phyloP scores from a whole-genome alignment of 108 stramenopile species.

The Asterionellopsis glacialis region DNA sequence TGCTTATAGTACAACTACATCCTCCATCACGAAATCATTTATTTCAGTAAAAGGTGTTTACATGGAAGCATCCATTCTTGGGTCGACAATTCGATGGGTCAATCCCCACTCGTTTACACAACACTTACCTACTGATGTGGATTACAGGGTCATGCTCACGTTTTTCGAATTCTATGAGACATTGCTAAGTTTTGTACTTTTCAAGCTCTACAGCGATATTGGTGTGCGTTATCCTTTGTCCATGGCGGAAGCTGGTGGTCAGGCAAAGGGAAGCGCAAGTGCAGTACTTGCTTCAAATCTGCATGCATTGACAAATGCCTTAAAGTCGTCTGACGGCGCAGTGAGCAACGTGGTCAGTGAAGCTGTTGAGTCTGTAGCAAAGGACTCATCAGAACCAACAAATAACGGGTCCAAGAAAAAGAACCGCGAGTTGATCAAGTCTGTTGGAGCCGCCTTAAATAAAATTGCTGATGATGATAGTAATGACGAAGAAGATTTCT shows the following conservation, averaged over 20 bases:
- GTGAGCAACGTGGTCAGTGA: conserved; percentile 61
- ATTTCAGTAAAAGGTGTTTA: conserved; percentile 98
- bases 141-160: conserved; percentile 97
- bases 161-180: conserved; percentile 99
- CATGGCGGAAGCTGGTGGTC: conserved; percentile 40
- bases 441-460: conserved; percentile 68
- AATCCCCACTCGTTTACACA: conserved; percentile 96
- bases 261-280: conserved; percentile 48
- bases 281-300: conserved; percentile 68
- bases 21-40: conserved; percentile 90
- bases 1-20: conserved; percentile 82
- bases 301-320: conserved; percentile 46
- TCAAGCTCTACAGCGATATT: conserved; percentile 88
- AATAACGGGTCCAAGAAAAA: conserved; percentile 40
- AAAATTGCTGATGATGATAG: conserved; percentile 44
- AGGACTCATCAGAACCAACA: conserved; percentile 8
- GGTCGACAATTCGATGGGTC: conserved; percentile 85
- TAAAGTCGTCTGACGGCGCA: conserved; percentile 51
- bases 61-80: conserved; percentile 84
- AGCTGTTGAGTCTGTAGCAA: conserved; percentile 29
- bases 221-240: conserved; percentile 89
- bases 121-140: conserved; percentile 90
- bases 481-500: conserved; percentile 53
- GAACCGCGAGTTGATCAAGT: conserved; percentile 49
- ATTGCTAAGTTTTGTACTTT: conserved; percentile 91